These are phyloP conservation scores for Amphibolis antarctica DNA, from an alignment of 106 monocot species.

Conservation along the genomic window DNA sequence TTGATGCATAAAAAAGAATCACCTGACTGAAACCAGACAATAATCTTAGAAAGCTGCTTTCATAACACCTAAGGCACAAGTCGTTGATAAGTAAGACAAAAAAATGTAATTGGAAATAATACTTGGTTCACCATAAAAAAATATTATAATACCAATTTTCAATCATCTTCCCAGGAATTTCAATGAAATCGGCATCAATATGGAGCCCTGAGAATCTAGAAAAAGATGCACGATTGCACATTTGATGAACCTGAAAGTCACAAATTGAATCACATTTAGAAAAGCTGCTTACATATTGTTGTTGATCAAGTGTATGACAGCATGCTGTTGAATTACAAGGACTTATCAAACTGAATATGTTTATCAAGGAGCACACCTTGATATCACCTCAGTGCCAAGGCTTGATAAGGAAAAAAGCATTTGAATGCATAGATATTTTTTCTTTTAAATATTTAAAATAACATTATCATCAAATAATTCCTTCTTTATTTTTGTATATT, in stretches of 20 bases:
- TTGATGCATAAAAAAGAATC: not conserved
- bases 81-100: not conserved
- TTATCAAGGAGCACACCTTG: no score
- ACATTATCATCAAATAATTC: no score
- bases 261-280: not conserved
- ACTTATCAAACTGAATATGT: no score
- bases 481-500: no score
- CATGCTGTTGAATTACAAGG: no score
- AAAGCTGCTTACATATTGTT: no score
- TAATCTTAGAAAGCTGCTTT: conserved; percentile 56
- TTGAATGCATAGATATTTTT: no score
- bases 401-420: no score
- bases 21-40: conserved; percentile 86
- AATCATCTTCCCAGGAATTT: conserved; percentile 77
- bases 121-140: not conserved
- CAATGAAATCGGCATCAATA: conserved; percentile 69
- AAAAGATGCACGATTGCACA: conserved; percentile 76
- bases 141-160: conserved; percentile 73
- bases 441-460: no score
- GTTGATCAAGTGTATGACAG: no score
- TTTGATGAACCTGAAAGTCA: conserved; percentile 61
- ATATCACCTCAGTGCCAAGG: no score
- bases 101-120: not conserved
- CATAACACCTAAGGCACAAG: conserved; percentile 75
- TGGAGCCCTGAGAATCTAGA: conserved; percentile 79